Conservation (phyloP, 257 asterid genomes). For the Solanum clarkiae region DNA sequence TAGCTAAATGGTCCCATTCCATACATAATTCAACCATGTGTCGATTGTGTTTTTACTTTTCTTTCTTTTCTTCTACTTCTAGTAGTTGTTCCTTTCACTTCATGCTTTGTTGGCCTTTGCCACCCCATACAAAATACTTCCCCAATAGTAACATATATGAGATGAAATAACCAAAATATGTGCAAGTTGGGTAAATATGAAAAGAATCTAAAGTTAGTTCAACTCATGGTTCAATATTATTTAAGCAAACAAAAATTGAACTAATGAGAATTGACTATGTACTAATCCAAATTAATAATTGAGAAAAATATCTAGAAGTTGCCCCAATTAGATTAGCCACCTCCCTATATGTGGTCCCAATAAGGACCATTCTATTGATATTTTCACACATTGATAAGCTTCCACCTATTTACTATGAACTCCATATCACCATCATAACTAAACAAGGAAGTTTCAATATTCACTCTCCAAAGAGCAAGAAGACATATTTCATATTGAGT, state of each 20-base stretch:
- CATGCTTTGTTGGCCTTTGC: not conserved
- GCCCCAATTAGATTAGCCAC: not conserved
- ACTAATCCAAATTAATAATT: not conserved
- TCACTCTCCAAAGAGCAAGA: constrained; percentile 13
- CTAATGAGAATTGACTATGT: not conserved
- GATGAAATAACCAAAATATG: too few relatives aligned
- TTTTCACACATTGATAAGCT: constrained; percentile 10
- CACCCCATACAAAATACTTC: not conserved
- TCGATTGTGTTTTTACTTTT: not conserved
- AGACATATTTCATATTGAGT: constrained; percentile 5
- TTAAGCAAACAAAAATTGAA: not conserved
- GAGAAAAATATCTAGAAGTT: not conserved
- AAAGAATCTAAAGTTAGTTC: too few relatives aligned
- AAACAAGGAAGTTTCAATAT: not conserved
- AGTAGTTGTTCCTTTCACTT: not conserved
- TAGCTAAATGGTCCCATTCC: not conserved
- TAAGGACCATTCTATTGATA: not conserved
- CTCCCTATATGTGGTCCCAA: not conserved
- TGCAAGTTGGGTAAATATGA: too few relatives aligned
- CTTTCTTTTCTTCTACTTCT: not conserved
- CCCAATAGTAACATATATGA: too few relatives aligned
- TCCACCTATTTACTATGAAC: not conserved
- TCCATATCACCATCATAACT: not conserved
- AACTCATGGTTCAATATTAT: not conserved
- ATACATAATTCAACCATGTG: not conserved